A percentile compares a stretch with the other conserved stretches of the same genome.
Evolutionary conservation across 1,284 basidiomycete species (phyloP).

Genomic region (Rhodotorula sp.): DNA sequence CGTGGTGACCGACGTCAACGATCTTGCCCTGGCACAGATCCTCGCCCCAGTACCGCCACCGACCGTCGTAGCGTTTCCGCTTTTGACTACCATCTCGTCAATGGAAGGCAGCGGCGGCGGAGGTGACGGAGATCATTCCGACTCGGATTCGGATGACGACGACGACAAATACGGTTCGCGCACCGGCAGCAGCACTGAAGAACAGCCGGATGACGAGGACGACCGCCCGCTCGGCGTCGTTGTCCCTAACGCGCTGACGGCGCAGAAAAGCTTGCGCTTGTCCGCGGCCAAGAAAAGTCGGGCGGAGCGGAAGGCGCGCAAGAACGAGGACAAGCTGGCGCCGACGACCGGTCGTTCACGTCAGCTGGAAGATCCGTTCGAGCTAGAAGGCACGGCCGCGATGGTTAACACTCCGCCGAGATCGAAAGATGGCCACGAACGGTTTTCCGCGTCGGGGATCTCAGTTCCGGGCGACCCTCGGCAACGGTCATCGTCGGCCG

Average conservation of each 20-base stretch:
- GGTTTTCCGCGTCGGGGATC: background rate
- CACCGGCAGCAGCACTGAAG: conserved; percentile 15
- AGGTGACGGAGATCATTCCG: background rate
- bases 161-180: background rate
- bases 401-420: conserved; percentile 13
- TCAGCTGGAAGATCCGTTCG: conserved; percentile 54
- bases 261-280: conserved; percentile 69
- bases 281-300: conserved; percentile 11
- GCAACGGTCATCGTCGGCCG: conserved; percentile 3
- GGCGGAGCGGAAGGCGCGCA: conserved; percentile 10
- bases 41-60: background rate
- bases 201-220: conserved; percentile 50
- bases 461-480: background rate
- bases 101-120: background rate
- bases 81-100: background rate
- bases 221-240: conserved; percentile 72
- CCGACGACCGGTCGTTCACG: background rate
- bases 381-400: conserved; percentile 52
- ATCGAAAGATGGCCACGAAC: background rate
- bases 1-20: conserved; percentile 4
- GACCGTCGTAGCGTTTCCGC: conserved; percentile 7
- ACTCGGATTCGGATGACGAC: background rate
- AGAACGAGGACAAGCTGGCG: background rate
- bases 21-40: conserved; percentile 8
- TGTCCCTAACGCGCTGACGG: conserved; percentile 68